phyloP scores from a whole-genome alignment of 169 alveolate genomes.

The Cryptosporidium sp. region DNA sequence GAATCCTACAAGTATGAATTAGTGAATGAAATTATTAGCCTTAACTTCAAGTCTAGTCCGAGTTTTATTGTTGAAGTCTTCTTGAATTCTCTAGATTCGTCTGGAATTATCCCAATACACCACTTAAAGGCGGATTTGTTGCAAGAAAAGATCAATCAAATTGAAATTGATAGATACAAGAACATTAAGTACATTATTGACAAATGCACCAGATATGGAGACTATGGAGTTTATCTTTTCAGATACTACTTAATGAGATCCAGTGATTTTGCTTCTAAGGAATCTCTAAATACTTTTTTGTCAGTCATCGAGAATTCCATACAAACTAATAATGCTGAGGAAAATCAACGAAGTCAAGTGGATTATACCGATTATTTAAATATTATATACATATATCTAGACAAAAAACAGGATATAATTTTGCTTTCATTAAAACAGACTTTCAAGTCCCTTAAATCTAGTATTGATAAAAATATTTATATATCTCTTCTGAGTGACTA shows the following conservation, averaged over 20 bases:
- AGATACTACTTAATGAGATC: conserved; percentile 14
- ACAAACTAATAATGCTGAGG: neutral
- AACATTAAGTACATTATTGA: conserved; percentile 9
- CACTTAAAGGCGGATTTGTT: conserved; percentile 49
- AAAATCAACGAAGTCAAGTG: neutral
- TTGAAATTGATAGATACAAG: conserved; percentile 23
- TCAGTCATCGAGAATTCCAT: neutral
- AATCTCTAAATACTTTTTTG: conserved; percentile 12
- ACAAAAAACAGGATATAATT: conserved; percentile 25
- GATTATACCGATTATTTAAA: conserved; percentile 36
- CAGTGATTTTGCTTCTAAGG: neutral
- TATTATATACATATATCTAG: conserved; percentile 16
- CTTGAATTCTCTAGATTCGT: conserved; percentile 10
- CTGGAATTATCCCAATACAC: conserved; percentile 26
- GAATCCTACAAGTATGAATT: conserved; percentile 23
- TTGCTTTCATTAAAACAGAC: conserved; percentile 17
- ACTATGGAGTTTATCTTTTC: conserved; percentile 29
- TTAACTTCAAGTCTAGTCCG: conserved; percentile 4
- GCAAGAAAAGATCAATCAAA: conserved; percentile 11
- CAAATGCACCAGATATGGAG: conserved; percentile 5
- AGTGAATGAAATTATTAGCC: conserved; percentile 15
- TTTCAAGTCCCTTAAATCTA: conserved; percentile 1
- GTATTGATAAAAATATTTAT: neutral
- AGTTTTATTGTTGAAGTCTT: conserved; percentile 37
- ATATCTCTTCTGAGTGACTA: neutral